Conservation (phyloP, 768 basidiomycete species). For the Pulveroboletus ravenelii region DNA sequence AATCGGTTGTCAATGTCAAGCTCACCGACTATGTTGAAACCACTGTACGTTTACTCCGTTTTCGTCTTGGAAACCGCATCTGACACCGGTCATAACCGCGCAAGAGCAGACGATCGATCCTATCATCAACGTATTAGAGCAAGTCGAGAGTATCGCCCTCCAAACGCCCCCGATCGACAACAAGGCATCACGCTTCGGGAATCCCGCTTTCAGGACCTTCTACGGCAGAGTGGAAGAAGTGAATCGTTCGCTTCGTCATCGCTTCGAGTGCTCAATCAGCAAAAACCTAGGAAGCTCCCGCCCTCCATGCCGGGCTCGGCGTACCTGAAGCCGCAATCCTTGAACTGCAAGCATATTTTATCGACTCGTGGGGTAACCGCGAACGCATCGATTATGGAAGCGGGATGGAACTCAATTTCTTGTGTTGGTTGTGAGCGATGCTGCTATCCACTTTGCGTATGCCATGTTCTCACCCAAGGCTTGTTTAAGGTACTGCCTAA, state of each 20-base stretch:
- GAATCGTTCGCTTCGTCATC: constrained; percentile 11
- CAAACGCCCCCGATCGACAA: constrained; percentile 86
- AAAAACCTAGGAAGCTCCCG: constrained; percentile 41
- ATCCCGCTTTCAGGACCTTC: constrained; percentile 92
- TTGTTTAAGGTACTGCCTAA: constrained; percentile 69
- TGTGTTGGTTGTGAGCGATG: constrained; percentile 85
- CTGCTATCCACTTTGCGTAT: neutral
- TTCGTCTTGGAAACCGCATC: neutral
- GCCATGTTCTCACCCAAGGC: neutral
- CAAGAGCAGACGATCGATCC: constrained; percentile 54
- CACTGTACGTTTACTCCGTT: constrained; percentile 43
- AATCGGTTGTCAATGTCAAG: constrained; percentile 69
- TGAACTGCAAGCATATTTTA: constrained; percentile 79
- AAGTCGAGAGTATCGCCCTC: constrained; percentile 60
- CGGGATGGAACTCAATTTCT: constrained; percentile 97
- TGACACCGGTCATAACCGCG: constrained; percentile 3
- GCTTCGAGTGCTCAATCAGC: neutral
- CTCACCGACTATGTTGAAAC: constrained; percentile 62
- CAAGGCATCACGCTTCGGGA: constrained; percentile 88
- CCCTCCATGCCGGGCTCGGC: constrained; percentile 58
- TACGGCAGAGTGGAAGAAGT: constrained; percentile 79
- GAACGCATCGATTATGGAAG: constrained; percentile 98
- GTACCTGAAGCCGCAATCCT: constrained; percentile 53
- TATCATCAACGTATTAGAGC: constrained; percentile 59
- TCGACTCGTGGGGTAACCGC: constrained; percentile 87